Evolutionary conservation across 2,329 filamentous ascomycete species (phyloP), one percentile per base, ranked within the genome.

Genomic region (Fusarium neocosmosporiellum): DNA sequence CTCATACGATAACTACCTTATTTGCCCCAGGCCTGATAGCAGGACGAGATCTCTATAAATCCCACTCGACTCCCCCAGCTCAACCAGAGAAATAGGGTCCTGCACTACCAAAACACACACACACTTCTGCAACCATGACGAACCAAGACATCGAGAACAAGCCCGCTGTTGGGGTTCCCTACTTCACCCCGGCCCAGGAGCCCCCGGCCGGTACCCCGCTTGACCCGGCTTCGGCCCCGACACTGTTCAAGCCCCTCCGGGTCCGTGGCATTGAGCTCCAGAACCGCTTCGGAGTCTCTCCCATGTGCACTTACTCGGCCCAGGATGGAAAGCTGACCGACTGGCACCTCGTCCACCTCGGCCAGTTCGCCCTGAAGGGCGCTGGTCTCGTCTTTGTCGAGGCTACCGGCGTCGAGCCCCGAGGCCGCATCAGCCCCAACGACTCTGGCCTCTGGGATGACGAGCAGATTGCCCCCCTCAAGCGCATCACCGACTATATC

Each of bases 391-490:
- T 92, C 57, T 89, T 95, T 67, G 86, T 95, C 65, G 95, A 98
- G 84, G 94, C 95, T 29, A 95, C 93, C 1, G 86, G 91, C 34
- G 93, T 97, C 0, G 86, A 89, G 11, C 83, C 93, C 7, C 90
- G 95, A 74, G 95, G 95, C 31, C 89, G 95, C 63, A 97, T 97
- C 84, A 93, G 93, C 1, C 94, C 94, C 1, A 87, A 95, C 80
- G 93, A 96, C 80, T 83, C 85, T 14, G 94, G 95, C 1, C 83
- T 98, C 9, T 98, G 95, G 95, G 87, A 92, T 70, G 95, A 98
- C 80, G 90, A 88, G 36, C 95, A 98, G 81, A 92, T 95, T 68
- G 91, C 88, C 71, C 91, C 91, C 0, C 83, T 97, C 66, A 88
- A 87, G 78, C 88, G 89, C 67, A 88, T 96, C 53, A 89, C 91